Conservation (phyloP, 257 asterid species). For the Nicotiana tomentosiformis region DNA sequence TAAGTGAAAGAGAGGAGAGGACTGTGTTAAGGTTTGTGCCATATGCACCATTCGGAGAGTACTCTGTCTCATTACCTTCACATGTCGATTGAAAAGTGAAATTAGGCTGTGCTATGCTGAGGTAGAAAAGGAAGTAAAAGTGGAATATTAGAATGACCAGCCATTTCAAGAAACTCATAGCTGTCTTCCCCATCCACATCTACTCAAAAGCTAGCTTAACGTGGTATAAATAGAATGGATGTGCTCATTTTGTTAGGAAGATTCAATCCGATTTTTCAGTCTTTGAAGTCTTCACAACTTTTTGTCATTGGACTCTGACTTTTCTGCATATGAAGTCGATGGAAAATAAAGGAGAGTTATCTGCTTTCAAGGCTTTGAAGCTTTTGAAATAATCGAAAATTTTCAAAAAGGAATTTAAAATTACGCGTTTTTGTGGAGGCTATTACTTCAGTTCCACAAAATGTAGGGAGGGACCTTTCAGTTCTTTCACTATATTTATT, state of each 20-base stretch:
- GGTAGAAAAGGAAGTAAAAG: background rate
- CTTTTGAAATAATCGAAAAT: too few relatives aligned
- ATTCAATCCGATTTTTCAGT: background rate
- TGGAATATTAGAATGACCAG: background rate
- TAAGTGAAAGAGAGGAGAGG: constrained; percentile 21
- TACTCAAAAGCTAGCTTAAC: background rate
- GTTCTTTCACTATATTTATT: too few relatives aligned
- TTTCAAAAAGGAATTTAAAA: background rate
- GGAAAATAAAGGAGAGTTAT: background rate
- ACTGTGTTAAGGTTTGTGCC: constrained; percentile 26
- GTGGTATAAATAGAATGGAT: background rate
- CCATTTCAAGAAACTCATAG: background rate
- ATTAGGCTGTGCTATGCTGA: background rate
- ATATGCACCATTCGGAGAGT: constrained; percentile 16
- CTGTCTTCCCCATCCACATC: background rate
- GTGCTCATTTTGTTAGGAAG: too few relatives aligned
- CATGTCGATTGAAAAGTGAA: background rate
- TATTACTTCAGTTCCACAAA: background rate
- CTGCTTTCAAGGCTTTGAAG: background rate
- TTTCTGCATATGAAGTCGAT: background rate
- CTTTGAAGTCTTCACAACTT: background rate
- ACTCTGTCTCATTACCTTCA: background rate
- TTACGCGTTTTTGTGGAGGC: too few relatives aligned
- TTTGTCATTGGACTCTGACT: background rate
- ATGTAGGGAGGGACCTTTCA: too few relatives aligned